Conservation (phyloP, 192 early-diverging fungal species). For the Backusella psychrophila region DNA sequence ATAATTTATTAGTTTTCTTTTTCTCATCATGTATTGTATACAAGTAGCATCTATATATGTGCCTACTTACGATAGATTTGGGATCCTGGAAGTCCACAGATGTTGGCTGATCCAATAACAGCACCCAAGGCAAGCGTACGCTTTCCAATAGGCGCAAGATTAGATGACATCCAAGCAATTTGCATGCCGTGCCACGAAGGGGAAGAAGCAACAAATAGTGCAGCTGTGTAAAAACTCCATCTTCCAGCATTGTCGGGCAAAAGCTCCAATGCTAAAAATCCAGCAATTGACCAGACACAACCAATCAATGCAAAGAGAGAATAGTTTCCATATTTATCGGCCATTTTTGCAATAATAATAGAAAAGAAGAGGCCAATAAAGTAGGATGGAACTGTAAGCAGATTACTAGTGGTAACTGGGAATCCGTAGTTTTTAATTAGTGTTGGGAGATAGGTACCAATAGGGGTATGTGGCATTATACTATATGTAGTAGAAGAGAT, state of each 20-base stretch:
- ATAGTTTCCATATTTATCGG: constrained; percentile 17
- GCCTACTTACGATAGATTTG: constrained; percentile 22
- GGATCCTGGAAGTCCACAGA: constrained; percentile 25
- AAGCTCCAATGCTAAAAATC: constrained; percentile 25
- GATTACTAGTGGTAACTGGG: constrained; percentile 19
- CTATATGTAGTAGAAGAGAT: background rate
- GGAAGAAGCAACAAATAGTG: constrained; percentile 10
- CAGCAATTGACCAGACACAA: constrained; percentile 20
- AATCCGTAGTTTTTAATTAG: constrained; percentile 19
- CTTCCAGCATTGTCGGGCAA: constrained; percentile 33
- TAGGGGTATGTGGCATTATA: constrained; percentile 20
- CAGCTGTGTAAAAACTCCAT: constrained; percentile 19
- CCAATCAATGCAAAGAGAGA: constrained; percentile 14
- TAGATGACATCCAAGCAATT: constrained; percentile 30
- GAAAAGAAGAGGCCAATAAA: constrained; percentile 16
- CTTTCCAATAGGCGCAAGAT: constrained; percentile 26
- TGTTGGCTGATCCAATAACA: constrained; percentile 24
- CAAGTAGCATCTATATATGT: background rate
- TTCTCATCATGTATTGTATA: background rate
- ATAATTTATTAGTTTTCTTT: background rate
- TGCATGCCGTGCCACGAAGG: constrained; percentile 33
- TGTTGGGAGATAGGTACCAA: constrained; percentile 16
- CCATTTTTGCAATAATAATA: constrained; percentile 13
- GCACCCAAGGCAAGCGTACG: constrained; percentile 26
- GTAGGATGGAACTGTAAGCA: constrained; percentile 13